A percentile compares a stretch with the other conserved stretches of the same genome.
Conservation (phyloP, 352 stramenopile genomes). For the Globisporangium uncinulatum region DNA sequence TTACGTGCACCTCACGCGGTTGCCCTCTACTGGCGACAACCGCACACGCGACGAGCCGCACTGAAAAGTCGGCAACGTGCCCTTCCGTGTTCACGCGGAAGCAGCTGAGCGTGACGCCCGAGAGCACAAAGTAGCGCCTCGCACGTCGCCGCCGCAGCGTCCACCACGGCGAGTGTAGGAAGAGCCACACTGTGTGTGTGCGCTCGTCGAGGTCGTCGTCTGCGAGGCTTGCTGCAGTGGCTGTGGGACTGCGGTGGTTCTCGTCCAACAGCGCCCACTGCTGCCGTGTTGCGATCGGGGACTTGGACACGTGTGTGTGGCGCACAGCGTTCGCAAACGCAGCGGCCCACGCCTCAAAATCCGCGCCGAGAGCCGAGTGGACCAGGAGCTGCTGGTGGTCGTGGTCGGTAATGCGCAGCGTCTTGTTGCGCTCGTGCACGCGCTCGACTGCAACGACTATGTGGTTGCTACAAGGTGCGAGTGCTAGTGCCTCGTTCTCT, state of each 20-base stretch:
- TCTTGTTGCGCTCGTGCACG: slow-evolving; percentile 45
- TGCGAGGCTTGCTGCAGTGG: not conserved
- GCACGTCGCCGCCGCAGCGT: slow-evolving; percentile 13
- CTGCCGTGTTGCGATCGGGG: not conserved
- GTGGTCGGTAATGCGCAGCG: slow-evolving; percentile 38
- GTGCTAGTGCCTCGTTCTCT: slow-evolving; percentile 3
- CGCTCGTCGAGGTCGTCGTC: slow-evolving; percentile 13
- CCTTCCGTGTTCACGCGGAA: slow-evolving; percentile 51
- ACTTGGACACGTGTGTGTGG: slow-evolving; percentile 30
- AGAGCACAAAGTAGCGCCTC: slow-evolving; percentile 37
- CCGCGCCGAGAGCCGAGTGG: slow-evolving; percentile 27
- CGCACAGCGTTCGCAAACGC: slow-evolving; percentile 32
- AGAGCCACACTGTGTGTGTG: slow-evolving; percentile 27
- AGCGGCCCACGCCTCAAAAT: slow-evolving; percentile 45
- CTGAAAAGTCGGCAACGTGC: slow-evolving; percentile 24
- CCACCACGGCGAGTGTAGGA: slow-evolving; percentile 38
- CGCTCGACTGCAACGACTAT: slow-evolving; percentile 34
- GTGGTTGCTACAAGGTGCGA: slow-evolving; percentile 15
- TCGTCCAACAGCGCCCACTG: not conserved
- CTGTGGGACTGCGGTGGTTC: not conserved
- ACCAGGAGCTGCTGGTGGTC: slow-evolving; percentile 32
- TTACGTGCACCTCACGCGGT: slow-evolving; percentile 2
- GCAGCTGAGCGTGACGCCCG: slow-evolving; percentile 31
- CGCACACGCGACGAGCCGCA: slow-evolving; percentile 16
- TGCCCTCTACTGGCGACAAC: slow-evolving; percentile 9